Percentiles rank a stretch among this genome's conserved stretches.
Evolutionary conservation across 1,139 yeast genomes (phyloP).

Genomic region (Citeromyces hawaiiensis): DNA sequence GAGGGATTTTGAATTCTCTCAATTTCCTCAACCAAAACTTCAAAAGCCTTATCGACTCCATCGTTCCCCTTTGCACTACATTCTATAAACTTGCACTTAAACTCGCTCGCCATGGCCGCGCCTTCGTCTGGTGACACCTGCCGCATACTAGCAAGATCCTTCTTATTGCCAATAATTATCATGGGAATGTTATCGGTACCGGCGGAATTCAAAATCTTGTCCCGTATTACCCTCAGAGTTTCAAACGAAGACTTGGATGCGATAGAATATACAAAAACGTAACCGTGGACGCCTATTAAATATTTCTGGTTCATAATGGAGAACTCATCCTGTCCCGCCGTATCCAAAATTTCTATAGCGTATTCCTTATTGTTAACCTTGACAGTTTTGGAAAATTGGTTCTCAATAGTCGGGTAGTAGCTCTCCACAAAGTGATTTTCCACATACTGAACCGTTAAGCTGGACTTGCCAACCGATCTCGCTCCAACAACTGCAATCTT

Average conservation of each 20-base stretch:
- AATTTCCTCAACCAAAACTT: constrained; percentile 54
- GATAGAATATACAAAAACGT: constrained; percentile 71
- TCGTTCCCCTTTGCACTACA: constrained; percentile 70
- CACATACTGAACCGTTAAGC: constrained; percentile 75
- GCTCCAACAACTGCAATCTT: constrained; percentile 85
- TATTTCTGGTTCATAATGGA: constrained; percentile 76
- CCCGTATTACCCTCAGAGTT: constrained; percentile 64
- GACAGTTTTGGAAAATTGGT: constrained; percentile 68
- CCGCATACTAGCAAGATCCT: constrained; percentile 52
- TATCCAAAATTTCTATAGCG: constrained; percentile 77
- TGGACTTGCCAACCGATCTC: constrained; percentile 82
- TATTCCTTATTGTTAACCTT: constrained; percentile 64
- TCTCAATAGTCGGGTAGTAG: constrained; percentile 88
- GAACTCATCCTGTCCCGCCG: constrained; percentile 94
- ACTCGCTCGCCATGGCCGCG: constrained; percentile 36
- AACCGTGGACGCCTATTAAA: constrained; percentile 77
- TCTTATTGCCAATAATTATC: constrained; percentile 76
- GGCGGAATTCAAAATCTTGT: constrained; percentile 65
- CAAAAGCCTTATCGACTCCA: constrained; percentile 56
- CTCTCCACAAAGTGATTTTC: constrained; percentile 84
- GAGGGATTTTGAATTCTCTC: constrained; percentile 44
- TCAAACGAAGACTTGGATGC: constrained; percentile 73
- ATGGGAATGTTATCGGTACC: constrained; percentile 55
- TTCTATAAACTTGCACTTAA: constrained; percentile 61
- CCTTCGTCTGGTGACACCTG: constrained; percentile 63